Evolutionary conservation across 2,329 filamentous ascomycete genomes (phyloP).

Genomic region (Xenoacremonium recifei): DNA sequence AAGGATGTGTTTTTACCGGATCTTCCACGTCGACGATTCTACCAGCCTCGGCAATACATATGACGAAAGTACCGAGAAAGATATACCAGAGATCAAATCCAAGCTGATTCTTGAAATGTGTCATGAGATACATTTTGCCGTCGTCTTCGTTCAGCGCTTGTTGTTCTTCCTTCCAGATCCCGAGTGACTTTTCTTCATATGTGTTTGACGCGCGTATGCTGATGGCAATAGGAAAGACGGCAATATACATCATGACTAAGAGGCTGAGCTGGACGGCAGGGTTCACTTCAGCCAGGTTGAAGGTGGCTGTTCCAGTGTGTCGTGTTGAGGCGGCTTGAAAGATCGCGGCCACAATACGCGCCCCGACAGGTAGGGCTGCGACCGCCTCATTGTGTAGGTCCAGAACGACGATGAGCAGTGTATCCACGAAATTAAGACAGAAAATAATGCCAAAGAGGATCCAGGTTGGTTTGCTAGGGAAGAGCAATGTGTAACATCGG

Average conservation of each 20-base stretch:
- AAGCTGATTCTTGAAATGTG: constrained; percentile 37
- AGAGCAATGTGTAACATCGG: constrained; percentile 61
- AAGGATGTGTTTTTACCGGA: constrained; percentile 13
- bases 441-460: constrained; percentile 51
- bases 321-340: constrained; percentile 55
- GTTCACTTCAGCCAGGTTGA: constrained; percentile 47
- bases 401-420: constrained; percentile 51
- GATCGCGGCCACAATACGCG: constrained; percentile 53
- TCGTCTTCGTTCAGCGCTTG: constrained; percentile 25
- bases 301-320: constrained; percentile 49
- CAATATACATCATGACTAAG: constrained; percentile 66
- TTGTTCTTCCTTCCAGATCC: constrained; percentile 45
- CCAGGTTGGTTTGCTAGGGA: constrained; percentile 60
- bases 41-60: constrained; percentile 30
- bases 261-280: constrained; percentile 58
- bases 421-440: constrained; percentile 52
- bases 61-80: constrained; percentile 36
- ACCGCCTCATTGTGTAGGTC: constrained; percentile 53
- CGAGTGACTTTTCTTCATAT: constrained; percentile 61
- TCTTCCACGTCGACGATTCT: constrained; percentile 23
- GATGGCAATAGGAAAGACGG: constrained; percentile 59
- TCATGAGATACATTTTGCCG: constrained; percentile 28
- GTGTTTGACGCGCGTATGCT: constrained; percentile 60
- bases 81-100: constrained; percentile 43
- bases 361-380: constrained; percentile 39